phyloP scores from a whole-genome alignment of 208 protist species.

The Trypanosoma brucei region DNA sequence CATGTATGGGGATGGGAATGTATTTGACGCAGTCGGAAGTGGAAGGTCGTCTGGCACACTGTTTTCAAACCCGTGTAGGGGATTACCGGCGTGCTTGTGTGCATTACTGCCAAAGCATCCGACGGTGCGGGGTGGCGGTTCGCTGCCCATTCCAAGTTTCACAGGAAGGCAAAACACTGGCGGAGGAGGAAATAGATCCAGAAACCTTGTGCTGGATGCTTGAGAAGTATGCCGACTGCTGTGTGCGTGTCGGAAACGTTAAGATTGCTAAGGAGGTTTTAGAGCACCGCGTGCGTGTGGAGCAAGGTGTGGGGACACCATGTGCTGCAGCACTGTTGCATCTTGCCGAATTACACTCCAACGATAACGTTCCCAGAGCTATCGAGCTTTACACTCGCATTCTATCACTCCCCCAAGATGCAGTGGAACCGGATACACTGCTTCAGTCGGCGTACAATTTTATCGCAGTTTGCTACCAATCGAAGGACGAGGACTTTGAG shows the following conservation, averaged over 20 bases:
- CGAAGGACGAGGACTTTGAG: slow-evolving; percentile 23
- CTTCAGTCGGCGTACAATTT: slow-evolving; percentile 53
- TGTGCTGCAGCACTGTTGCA: slow-evolving; percentile 50
- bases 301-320: slow-evolving; percentile 39
- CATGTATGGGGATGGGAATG: slow-evolving; percentile 31
- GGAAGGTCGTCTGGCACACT: slow-evolving; percentile 64
- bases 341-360: slow-evolving; percentile 36
- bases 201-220: slow-evolving; percentile 59
- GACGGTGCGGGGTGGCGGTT: slow-evolving; percentile 17
- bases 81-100: slow-evolving; percentile 59
- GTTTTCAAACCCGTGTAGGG: slow-evolving; percentile 64
- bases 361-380: slow-evolving; percentile 38
- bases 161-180: slow-evolving; percentile 1
- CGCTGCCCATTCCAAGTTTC: slow-evolving; percentile 10
- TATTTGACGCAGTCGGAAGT: slow-evolving; percentile 40
- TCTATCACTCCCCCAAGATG: slow-evolving; percentile 57
- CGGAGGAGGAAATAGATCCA: slow-evolving; percentile 27
- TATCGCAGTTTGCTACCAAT: slow-evolving; percentile 42
- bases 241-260: slow-evolving; percentile 45
- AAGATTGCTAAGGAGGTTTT: slow-evolving; percentile 44
- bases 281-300: slow-evolving; percentile 50
- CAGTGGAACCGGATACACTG: slow-evolving; percentile 33
- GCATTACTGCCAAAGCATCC: slow-evolving; percentile 52
- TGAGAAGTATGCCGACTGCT: slow-evolving; percentile 63
- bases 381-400: slow-evolving; percentile 60